Evolutionary conservation across 352 stramenopile genomes (phyloP), one percentile per base, ranked within the genome.

Genomic region (Peronospora tabacina): DNA sequence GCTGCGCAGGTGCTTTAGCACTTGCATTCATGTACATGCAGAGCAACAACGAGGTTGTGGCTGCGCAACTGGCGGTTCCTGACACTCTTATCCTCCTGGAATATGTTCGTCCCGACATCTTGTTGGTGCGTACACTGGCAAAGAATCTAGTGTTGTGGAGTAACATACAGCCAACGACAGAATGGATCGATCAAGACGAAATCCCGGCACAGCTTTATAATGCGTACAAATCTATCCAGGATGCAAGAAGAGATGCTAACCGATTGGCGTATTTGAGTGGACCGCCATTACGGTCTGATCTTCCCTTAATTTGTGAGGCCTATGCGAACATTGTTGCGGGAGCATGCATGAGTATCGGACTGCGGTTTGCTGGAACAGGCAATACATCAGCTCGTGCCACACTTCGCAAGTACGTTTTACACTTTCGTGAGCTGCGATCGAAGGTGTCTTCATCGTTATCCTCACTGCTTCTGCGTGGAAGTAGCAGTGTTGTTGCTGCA

Each of bases 11-110:
- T 36, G 96, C 88, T 5, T 53, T 99, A 40, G 95, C 95, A 7
- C 68, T 99, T 16, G 94, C 85, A 11, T 87, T 99, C 33, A 98
- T 98, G 75, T 98, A 98, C 63, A 87, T 98, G 51, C 87, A 95
- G 57, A 98, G 78, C 26, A 77, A 84, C 50, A 96, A 96, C 66
- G 78, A 80, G 28, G 75, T 70, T 2, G 77, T 96, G 41, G 76
- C 83, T 10, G 78, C 79, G 15, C 81, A 90, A 20, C 64, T 99
- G 22, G 61, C 67, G 3, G 74, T 98, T 41, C 96, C 96, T 6
- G 75, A 97, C 34, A 98, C 95, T 8, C 75, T 98, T 32, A 97
- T 97, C 44, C 66, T 97, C 34, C 71, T 99, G 10, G 94, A 99
- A 47, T 95, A 96, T 37, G 87, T 98, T 20, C 86, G 96, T 16